Conservation (phyloP, 257 asterid genomes). For the Nicotiana noctiflora region DNA sequence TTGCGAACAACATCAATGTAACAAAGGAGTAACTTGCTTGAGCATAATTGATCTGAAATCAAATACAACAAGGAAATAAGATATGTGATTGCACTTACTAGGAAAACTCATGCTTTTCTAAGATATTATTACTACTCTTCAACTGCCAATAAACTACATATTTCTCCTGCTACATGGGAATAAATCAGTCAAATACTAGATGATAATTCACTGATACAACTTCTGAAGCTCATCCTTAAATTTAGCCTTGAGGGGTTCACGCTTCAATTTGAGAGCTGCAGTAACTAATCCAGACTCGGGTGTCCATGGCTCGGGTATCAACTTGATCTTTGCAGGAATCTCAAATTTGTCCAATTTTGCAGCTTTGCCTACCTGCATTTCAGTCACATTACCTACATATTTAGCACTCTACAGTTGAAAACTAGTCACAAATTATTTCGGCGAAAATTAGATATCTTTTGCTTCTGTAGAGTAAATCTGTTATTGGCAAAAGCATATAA, state of each 20-base stretch:
- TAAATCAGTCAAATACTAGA: neutral
- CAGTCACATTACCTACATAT: neutral
- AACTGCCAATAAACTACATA: neutral
- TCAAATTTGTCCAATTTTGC: conserved; percentile 77
- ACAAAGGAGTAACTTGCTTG: neutral
- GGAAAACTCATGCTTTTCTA: neutral
- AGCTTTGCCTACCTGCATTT: conserved; percentile 57
- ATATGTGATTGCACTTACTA: neutral
- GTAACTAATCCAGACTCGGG: conserved; percentile 91
- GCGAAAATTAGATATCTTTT: neutral
- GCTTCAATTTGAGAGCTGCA: conserved; percentile 79
- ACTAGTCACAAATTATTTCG: neutral
- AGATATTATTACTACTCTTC: neutral
- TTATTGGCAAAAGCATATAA: neutral
- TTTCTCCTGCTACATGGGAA: neutral
- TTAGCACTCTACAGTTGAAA: neutral
- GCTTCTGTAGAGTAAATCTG: neutral
- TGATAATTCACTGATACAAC: conserved; percentile 45
- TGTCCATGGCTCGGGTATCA: conserved; percentile 87
- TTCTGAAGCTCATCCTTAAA: conserved; percentile 59
- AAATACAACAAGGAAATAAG: neutral
- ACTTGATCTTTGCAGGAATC: conserved; percentile 67
- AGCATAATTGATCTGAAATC: neutral
- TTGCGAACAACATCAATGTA: neutral
- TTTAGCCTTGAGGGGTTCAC: conserved; percentile 69